Percentiles rank a stretch among this genome's conserved stretches.
Evolutionary conservation across 768 basidiomycete genomes (phyloP).

Genomic region (Tephrocybe sp.): DNA sequence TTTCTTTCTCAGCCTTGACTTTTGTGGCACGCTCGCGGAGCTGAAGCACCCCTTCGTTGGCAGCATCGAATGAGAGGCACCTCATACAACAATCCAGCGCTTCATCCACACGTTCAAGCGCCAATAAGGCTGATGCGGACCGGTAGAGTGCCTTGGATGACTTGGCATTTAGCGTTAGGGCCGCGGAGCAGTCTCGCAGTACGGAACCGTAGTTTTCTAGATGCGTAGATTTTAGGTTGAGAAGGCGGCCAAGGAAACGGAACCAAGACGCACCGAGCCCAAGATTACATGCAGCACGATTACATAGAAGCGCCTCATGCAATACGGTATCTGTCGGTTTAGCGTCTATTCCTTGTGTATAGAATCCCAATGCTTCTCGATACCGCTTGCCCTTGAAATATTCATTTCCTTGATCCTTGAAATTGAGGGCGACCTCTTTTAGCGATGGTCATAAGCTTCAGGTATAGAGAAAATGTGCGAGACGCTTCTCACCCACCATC

Average conservation of each 20-base stretch:
- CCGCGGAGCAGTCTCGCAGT: slow-evolving; percentile 79
- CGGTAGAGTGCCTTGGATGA: slow-evolving; percentile 87
- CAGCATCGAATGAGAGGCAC: slow-evolving; percentile 57
- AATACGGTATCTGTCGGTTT: slow-evolving; percentile 63
- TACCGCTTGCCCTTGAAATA: slow-evolving; percentile 86
- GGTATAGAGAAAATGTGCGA: background rate
- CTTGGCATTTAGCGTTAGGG: slow-evolving; percentile 55
- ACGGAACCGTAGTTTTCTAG: slow-evolving; percentile 88
- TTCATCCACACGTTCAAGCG: slow-evolving; percentile 74
- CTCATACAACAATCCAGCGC: slow-evolving; percentile 78
- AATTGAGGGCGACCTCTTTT: slow-evolving; percentile 84
- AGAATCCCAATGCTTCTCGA: slow-evolving; percentile 86
- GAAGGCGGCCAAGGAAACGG: background rate
- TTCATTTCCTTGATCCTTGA: slow-evolving; percentile 95
- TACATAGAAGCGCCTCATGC: slow-evolving; percentile 71
- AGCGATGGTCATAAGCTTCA: background rate
- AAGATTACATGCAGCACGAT: slow-evolving; percentile 92
- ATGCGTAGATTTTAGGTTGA: background rate
- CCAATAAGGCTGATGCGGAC: slow-evolving; percentile 72
- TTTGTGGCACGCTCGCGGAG: slow-evolving; percentile 47
- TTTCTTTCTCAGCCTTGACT: slow-evolving; percentile 47
- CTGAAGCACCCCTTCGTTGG: slow-evolving; percentile 50
- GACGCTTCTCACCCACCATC: slow-evolving; percentile 70
- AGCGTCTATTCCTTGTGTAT: slow-evolving; percentile 85
- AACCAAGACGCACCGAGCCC: slow-evolving; percentile 63